Base-by-base conservation (phyloP, 2,329 filamentous ascomycete species). In the Trichoderma sp. region DNA sequence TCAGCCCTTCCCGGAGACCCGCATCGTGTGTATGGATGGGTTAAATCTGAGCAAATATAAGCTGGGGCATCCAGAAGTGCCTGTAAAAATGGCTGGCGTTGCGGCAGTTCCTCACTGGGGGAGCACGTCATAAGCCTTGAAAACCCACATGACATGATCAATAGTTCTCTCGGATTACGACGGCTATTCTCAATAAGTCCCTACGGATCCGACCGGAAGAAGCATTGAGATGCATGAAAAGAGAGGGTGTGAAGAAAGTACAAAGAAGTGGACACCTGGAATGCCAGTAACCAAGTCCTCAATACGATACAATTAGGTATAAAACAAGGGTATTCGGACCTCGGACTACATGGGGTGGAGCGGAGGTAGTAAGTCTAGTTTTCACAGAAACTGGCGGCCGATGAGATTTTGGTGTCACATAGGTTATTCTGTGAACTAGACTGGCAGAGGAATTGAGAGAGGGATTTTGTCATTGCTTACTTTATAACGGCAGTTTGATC, bases 171-270 rank as follows among this genome's bases (percentile, higher is more conserved):
- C 60, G 60, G 60, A 63, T 54, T 64, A 64, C 48, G 48, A 64
- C 48, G 34, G 60, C 42, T 37, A 45, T 6, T 17, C 25, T 25
- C 25, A 19, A 29, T 29, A n/a, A 37, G 22, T 4, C 37, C 29
- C 57, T 19, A n/a, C 48, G 48, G 45, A 37, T 64, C 22, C 50
- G 34, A 59, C 45, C 34, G 54, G 25, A 27, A 35, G 42, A 42
- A 37, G 25, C 15, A 35, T 29, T 53, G 2, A n/a, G 5, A 19
- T 12, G 50, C 10, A 53, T 12, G 13, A 8, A 59, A 29, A 45
- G 58, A 37, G 59, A 19, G 54, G n/a, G 42, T 42, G 64, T 65
- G 63, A 65, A 67, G 34, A 19, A 19, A 35, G 56, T 67, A 60
- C 56, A 37, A 17, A 19, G 34, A 27, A 34, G 54, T 59, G 64